Evolutionary conservation across 805 yeast genomes (phyloP).

Genomic region (Lipomyces japonicus): DNA sequence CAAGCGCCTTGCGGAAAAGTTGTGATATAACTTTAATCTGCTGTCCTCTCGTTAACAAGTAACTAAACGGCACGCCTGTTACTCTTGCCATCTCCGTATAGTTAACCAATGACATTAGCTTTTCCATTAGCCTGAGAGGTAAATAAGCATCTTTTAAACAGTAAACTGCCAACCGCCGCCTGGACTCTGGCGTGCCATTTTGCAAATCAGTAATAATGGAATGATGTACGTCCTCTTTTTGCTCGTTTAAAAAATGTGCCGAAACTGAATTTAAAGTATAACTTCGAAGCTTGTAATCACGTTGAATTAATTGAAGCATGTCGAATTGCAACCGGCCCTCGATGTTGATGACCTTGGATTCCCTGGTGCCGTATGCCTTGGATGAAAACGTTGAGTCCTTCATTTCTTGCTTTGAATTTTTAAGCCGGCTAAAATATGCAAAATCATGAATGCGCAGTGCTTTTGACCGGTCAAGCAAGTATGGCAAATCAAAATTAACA

Average conservation of each 20-base stretch:
- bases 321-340: constrained; percentile 97
- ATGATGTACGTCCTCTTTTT: constrained; percentile 97
- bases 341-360: constrained; percentile 82
- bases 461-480: constrained; percentile 78
- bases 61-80: constrained; percentile 96
- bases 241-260: constrained; percentile 89
- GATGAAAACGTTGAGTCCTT: constrained; percentile 84
- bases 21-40: constrained; percentile 97
- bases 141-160: constrained; percentile 94
- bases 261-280: constrained; percentile 94
- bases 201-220: constrained; percentile 93
- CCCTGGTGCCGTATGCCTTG: constrained; percentile 94
- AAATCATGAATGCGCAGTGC: constrained; percentile 62
- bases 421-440: constrained; percentile 83
- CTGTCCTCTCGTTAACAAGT: constrained; percentile 85
- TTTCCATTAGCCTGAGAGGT: constrained; percentile 83
- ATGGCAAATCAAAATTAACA: constrained; percentile 92
- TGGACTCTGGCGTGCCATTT: constrained; percentile 85
- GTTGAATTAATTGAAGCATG: constrained; percentile 82
- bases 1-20: constrained; percentile 84
- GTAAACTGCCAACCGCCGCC: constrained; percentile 93
- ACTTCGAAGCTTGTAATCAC: constrained; percentile 91
- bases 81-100: constrained; percentile 99
- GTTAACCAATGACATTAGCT: constrained; percentile 92
- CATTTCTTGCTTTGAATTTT: constrained; percentile 64